phyloP scores from a whole-genome alignment of 805 yeast species.

The Pichia cabralensis region DNA sequence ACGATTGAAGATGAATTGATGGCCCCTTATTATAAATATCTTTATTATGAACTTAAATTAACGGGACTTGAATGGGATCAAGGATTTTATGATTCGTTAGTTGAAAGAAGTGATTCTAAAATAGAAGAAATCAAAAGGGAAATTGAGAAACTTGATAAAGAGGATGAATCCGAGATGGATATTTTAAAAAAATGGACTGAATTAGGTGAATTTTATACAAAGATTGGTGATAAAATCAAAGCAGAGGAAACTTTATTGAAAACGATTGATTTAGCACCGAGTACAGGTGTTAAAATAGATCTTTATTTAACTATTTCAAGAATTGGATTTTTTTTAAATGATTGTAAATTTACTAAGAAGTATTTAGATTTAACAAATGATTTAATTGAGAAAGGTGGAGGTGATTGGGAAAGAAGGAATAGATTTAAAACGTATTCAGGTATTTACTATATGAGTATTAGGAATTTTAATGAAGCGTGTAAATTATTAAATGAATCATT shows the following conservation, averaged over 20 bases:
- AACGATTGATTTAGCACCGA: conserved; percentile 70
- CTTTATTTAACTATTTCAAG: conserved; percentile 72
- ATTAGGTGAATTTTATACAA: conserved; percentile 82
- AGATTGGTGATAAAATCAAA: conserved; percentile 69
- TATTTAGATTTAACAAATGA: conserved; percentile 63
- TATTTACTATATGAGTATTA: conserved; percentile 68
- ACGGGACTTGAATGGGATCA: conserved; percentile 50
- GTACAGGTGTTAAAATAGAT: conserved; percentile 87
- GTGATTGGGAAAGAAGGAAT: conserved; percentile 98
- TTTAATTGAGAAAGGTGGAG: conserved; percentile 90
- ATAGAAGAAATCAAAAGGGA: conserved; percentile 43
- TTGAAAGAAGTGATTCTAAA: conserved; percentile 43
- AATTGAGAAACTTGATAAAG: conserved; percentile 46
- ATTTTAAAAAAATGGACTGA: conserved; percentile 64
- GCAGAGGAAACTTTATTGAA: conserved; percentile 59
- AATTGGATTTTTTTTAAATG: conserved; percentile 83
- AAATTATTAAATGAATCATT: conserved; percentile 78
- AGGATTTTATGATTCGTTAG: conserved; percentile 39
- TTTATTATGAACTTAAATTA: conserved; percentile 37
- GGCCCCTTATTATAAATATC: conserved; percentile 75
- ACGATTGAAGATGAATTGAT: conserved; percentile 51
- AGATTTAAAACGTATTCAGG: conserved; percentile 89
- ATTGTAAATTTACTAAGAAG: conserved; percentile 56
- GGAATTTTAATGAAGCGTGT: conserved; percentile 82
- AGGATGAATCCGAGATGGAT: conserved; percentile 82